Conservation (phyloP, 2,329 filamentous ascomycete genomes). For the Lithohypha guttulata region DNA sequence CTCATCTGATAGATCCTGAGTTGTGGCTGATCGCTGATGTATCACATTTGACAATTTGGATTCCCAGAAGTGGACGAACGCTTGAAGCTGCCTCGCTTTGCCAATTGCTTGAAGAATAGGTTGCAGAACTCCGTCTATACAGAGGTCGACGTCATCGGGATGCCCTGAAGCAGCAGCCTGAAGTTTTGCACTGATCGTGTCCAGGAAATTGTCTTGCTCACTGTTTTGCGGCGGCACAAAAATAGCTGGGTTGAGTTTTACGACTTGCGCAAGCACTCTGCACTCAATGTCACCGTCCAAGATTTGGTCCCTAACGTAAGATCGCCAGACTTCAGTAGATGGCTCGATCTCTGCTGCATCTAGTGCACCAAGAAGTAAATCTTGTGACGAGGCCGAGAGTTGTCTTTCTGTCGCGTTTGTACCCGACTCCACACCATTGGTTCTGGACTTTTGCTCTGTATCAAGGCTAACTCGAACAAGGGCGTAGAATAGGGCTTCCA, state of each 20-base stretch:
- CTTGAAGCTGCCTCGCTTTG: constrained; percentile 29
- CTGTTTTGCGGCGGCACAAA: no score
- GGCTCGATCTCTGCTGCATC: background rate
- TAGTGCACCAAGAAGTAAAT: background rate
- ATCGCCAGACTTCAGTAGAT: background rate
- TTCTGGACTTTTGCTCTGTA: no score
- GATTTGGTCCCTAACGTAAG: background rate
- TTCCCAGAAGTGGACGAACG: constrained; percentile 33
- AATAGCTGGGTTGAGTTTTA: constrained; percentile 2
- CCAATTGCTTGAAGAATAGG: constrained; percentile 6
- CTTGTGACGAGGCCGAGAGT: no score
- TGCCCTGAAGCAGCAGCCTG: no score
- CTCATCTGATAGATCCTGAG: constrained; percentile 19
- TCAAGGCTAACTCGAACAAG: no score
- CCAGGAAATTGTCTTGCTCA: no score
- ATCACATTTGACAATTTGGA: constrained; percentile 30
- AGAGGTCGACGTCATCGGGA: no score
- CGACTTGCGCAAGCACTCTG: background rate
- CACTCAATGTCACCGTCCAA: background rate
- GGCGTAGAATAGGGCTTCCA: constrained; percentile 38
- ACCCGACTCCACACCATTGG: no score
- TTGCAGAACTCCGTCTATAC: constrained; percentile 2
- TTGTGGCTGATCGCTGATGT: constrained; percentile 17
- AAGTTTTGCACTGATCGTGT: no score
- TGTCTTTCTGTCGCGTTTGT: no score